Base-by-base conservation (phyloP, 345 rosid genomes). In the Populus deltoides region DNA sequence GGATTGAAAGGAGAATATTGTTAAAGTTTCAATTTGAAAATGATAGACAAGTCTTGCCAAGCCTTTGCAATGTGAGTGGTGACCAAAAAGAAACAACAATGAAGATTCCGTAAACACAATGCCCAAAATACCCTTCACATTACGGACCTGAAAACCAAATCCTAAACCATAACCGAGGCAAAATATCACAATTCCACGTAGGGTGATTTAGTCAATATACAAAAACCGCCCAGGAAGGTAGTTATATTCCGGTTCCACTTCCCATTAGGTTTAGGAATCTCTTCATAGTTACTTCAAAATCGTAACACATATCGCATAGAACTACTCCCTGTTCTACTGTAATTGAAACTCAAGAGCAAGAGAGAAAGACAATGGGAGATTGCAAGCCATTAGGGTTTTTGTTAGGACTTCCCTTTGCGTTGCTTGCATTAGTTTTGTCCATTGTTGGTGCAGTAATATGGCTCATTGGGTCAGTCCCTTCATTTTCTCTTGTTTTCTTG, bases 381-480 rank as follows among this genome's bases (percentile, higher is more conserved):
- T 82, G 84, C 80, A 85, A 76, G 82, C 88, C 88, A 1, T 74
- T 78, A 31, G 86, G 83, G 66, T 83, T 85, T 62, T 68, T 85
- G 41, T 2, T 83, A 33, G 82, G 83, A 13, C 70, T 85, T 17
- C 86, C 86, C 18, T 85, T 85, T 76, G 84, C 88, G 12, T 27
- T 83, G 9, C 7, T 85, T 29, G 66, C 83, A 13, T 76, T 81
- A 68, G 12, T 76, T 45, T 39, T 83, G 31, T 80, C 88, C 24
- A 62, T 85, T 0, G 10, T 78, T 25, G 88, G 88, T 35, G 39
- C 63, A 41, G 27, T 80, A 9, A 12, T 83, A 65, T 83, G 86
- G 88, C 13, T 80, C 16, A 6, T 85, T 61, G 86, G 84, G 88
- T 80, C 3, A 75, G 82, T 38, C 25, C 33, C 4, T 68, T 43